Evolutionary conservation across 129 eudicot genomes (phyloP).

Genomic region (Helianthus tuberosus): DNA sequence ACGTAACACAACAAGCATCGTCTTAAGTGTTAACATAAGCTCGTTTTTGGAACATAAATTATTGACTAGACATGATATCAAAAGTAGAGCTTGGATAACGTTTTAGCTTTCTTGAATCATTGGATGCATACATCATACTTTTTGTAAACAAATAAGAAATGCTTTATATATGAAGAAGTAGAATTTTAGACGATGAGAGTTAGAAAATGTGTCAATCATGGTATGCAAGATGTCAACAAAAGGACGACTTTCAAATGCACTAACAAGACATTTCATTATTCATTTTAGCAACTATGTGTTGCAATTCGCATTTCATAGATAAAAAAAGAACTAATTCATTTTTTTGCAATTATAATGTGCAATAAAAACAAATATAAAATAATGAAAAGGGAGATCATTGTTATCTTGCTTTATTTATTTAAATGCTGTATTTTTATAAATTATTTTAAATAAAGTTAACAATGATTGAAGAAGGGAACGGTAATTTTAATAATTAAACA

Average conservation of each 20-base stretch:
- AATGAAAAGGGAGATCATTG: constrained; percentile 13
- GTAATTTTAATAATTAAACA: not conserved
- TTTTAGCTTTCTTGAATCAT: constrained; percentile 18
- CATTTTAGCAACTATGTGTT: constrained; percentile 12
- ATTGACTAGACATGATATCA: constrained; percentile 20
- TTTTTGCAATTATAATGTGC: not conserved
- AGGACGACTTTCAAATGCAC: constrained; percentile 23
- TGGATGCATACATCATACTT: constrained; percentile 36
- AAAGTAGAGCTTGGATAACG: constrained; percentile 24
- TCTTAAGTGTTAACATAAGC: not conserved
- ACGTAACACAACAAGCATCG: not conserved
- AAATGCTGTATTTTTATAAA: not conserved
- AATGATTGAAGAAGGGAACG: not conserved
- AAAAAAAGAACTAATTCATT: constrained; percentile 4
- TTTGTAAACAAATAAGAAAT: not conserved
- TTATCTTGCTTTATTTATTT: constrained; percentile 13
- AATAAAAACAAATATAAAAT: not conserved
- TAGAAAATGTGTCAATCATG: constrained; percentile 25
- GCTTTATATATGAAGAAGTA: constrained; percentile 9
- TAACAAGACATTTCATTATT: too few relatives aligned
- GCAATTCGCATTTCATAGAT: not conserved
- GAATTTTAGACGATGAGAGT: constrained; percentile 33
- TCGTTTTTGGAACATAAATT: constrained; percentile 1
- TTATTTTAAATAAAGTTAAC: not conserved
- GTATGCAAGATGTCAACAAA: constrained; percentile 30